A percentile compares a stretch with the other conserved stretches of the same genome.
Evolutionary conservation across 2,329 filamentous ascomycete genomes (phyloP).

Genomic region (Aspergillus udagawae): DNA sequence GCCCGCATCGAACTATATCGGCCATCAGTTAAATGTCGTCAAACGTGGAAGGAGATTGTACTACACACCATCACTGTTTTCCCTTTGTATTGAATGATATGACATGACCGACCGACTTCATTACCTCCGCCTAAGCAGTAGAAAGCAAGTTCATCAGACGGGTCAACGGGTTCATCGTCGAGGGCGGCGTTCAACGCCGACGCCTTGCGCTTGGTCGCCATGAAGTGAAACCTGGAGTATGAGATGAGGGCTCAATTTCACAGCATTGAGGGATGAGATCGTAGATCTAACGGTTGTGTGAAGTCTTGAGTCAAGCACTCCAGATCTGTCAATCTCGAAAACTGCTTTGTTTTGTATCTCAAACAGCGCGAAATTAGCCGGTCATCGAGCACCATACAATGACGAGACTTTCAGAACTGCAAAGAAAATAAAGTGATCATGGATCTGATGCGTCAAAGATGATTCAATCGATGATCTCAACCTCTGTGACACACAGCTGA

Average conservation of each 20-base stretch:
- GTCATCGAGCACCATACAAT: conserved; percentile 8
- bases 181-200: conserved; percentile 63
- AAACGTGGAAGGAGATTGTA: not conserved
- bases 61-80: conserved; percentile 91
- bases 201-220: conserved; percentile 93
- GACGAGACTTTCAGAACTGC: not conserved
- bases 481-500: not conserved
- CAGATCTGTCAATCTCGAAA: not conserved
- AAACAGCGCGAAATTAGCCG: conserved; percentile 5
- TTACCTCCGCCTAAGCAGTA: conserved; percentile 91
- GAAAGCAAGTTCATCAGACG: conserved; percentile 91
- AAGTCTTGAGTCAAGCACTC: not conserved
- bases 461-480: not conserved
- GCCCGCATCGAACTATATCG: conserved; percentile 79
- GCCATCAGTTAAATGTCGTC: not conserved
- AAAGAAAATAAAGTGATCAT: not conserved
- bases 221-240: conserved; percentile 38
- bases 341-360: conserved; percentile 8
- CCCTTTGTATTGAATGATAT: conserved; percentile 98
- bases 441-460: not conserved
- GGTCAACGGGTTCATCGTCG: conserved; percentile 83
- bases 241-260: not conserved
- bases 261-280: not conserved
- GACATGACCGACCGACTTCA: conserved; percentile 93
- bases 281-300: not conserved